These are phyloP conservation scores for Cyclocybe aegerita DNA, from an alignment of 768 basidiomycete species.

Conservation along the genomic window DNA sequence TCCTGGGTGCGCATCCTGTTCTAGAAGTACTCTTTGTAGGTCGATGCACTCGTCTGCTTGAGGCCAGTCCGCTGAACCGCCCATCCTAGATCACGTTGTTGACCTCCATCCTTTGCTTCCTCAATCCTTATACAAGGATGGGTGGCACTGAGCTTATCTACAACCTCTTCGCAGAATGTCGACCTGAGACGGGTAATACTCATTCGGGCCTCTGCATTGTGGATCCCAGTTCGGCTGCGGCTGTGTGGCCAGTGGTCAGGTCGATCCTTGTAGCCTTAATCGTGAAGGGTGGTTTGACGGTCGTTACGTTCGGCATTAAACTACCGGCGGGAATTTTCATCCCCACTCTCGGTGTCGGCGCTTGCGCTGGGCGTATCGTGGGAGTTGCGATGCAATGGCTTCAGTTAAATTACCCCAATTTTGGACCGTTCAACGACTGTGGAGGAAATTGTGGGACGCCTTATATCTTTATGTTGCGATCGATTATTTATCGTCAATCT, in stretches of 20 bases:
- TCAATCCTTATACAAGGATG: slow-evolving; percentile 91
- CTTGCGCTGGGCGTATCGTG: slow-evolving; percentile 86
- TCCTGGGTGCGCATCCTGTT: slow-evolving; percentile 78
- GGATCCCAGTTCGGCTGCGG: slow-evolving; percentile 51
- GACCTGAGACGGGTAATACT: slow-evolving; percentile 48
- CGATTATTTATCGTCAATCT: neutral
- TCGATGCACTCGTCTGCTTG: neutral
- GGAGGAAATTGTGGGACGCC: slow-evolving; percentile 56
- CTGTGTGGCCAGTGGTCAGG: slow-evolving; percentile 61
- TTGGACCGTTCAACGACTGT: slow-evolving; percentile 65
- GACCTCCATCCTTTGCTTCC: slow-evolving; percentile 78
- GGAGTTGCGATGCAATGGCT: slow-evolving; percentile 81
- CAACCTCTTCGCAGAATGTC: slow-evolving; percentile 88
- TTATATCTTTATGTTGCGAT: neutral
- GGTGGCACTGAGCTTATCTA: slow-evolving; percentile 95
- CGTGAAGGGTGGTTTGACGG: slow-evolving; percentile 77
- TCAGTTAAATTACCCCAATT: slow-evolving; percentile 61
- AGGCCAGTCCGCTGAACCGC: neutral
- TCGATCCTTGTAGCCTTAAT: slow-evolving; percentile 76
- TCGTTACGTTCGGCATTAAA: slow-evolving; percentile 93
- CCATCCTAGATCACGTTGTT: slow-evolving; percentile 64
- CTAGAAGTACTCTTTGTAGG: slow-evolving; percentile 80
- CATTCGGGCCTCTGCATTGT: slow-evolving; percentile 72
- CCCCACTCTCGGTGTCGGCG: slow-evolving; percentile 92
- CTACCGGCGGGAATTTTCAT: slow-evolving; percentile 95